Conservation (phyloP, 1,139 yeast species). For the Citeromyces siamensis region DNA sequence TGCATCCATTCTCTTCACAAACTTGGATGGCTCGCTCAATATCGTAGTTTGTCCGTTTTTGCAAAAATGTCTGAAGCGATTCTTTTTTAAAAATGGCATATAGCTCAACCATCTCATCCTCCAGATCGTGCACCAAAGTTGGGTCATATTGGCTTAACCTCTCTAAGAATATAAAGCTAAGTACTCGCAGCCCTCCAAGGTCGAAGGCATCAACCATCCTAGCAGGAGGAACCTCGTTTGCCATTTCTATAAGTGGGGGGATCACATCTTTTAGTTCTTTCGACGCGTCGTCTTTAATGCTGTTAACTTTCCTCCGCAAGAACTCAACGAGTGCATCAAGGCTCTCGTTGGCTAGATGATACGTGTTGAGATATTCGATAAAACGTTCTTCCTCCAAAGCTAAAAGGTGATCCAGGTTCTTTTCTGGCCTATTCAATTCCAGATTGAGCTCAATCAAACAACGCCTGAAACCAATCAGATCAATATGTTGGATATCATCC, state of each 20-base stretch:
- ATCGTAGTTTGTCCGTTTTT: conserved; percentile 43
- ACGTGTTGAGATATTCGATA: conserved; percentile 40
- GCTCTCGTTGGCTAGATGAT: conserved; percentile 49
- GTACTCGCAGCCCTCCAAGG: conserved; percentile 29
- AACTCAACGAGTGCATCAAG: conserved; percentile 38
- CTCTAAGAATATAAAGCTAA: conserved; percentile 52
- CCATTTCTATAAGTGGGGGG: conserved; percentile 43
- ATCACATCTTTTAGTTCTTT: conserved; percentile 33
- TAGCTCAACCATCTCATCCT: conserved; percentile 52
- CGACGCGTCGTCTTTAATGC: conserved; percentile 26
- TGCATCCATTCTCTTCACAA: conserved; percentile 40
- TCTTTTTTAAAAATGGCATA: conserved; percentile 49
- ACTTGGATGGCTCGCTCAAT: conserved; percentile 54
- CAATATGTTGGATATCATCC: conserved; percentile 9
- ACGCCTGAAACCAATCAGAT: conserved; percentile 24
- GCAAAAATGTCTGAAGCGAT: conserved; percentile 43
- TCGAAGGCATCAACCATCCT: conserved; percentile 35
- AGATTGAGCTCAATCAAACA: conserved; percentile 47
- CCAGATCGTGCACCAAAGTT: conserved; percentile 38
- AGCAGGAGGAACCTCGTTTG: conserved; percentile 51
- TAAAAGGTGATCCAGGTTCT: conserved; percentile 55
- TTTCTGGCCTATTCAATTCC: conserved; percentile 40
- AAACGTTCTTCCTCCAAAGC: conserved; percentile 40
- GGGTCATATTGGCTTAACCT: conserved; percentile 42
- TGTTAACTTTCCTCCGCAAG: conserved; percentile 25